Base-by-base conservation (phyloP, 1,284 basidiomycete genomes). In the Phellopilus nigrolimitatus region DNA sequence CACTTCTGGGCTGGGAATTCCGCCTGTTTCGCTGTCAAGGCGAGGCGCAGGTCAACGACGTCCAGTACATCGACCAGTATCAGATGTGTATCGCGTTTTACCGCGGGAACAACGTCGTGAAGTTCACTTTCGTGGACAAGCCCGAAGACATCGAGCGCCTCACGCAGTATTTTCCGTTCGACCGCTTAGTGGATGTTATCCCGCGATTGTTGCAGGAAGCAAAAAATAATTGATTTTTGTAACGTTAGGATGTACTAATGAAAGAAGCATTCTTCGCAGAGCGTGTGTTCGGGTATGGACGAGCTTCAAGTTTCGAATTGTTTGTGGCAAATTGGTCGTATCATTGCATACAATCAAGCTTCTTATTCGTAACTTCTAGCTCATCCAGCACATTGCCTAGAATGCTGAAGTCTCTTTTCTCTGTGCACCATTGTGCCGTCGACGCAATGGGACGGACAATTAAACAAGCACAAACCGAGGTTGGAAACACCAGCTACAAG, bases 91-190 rank as follows among this genome's bases (percentile, higher is more conserved):
- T 76, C 43, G 86, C 85, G 1, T 87, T 85, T 64, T 89, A 84
- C 70, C 71, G 86, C 22, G 82, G 83, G 4, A 76, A 73, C 15
- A 68, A 72, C 37, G 76, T 82, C 54, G 76, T 76, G 51, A 78
- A 71, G 54, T 88, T 87, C 60, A 72, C 87, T n/a, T 89, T 82
- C 76, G 76, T 86, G 54, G 76, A 80, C 46, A 79, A 76, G 33
- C 65, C 71, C 40, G 78, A 80, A 60, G 78, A 85, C 41, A 64
- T 88, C 54, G 83, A 84, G 59, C 75, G 73, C 30, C 86, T 86
- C 84, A 84, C 88, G 17, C 85, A 88, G 67, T 89, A 88, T 59
- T 81, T 89, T 60, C 85, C 82, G 50, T 80, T 88, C 50, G 86
- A 88, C 64, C 84, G 87, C 64, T 78, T 89, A 69, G 72, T 87